Evolutionary conservation across 805 yeast genomes (phyloP), one percentile per base, ranked within the genome.

Genomic region (Barnettozyma sucrosica): DNA sequence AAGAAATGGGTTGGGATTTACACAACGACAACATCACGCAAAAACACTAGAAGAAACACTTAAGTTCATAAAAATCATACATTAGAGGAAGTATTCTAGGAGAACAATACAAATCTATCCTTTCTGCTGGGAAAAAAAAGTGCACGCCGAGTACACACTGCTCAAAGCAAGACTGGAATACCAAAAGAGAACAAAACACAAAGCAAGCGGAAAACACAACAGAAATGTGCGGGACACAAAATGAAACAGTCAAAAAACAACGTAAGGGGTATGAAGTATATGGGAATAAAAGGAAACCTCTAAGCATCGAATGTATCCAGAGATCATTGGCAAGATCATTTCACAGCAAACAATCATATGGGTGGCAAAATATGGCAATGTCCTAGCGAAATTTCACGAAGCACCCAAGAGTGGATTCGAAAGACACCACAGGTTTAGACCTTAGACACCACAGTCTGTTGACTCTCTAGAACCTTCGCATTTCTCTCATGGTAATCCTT

Each of bases 401-500:
- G 16, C 7, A 28, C 13, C 14, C 28, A 25, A 11, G 16, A 14
- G 32, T 28, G 11, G 13, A 4, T 4, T 28, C 7, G 36, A 14
- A 11, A 26, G 7, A 13, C 25, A 10, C 13, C 8, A 14, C n/a
- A 16, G 32, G 19, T 3, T 19, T 51, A 77, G 28, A 77, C 81
- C 59, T 75, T 75, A 40, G 79, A 72, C 16, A 76, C 69, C 41
- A 80, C 74, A 19, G 85, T 80, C 59, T 80, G 79, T 59, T 81
- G 85, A 52, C 73, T 72, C 54, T 79, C 76, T 43, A 81, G 68
- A 64, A 79, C 79, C 63, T 75, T 66, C 45, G 85, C 86, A 58
- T 81, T 81, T 53, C 80, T 69, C 55, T 79, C 83, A 56, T 79
- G 83, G 43, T 80, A 80, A 47, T 68, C 74, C 48, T 75, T 80